These are phyloP conservation scores for Cyclaneusma minus DNA, from an alignment of 2,329 filamentous ascomycete species.

Conservation along the genomic window DNA sequence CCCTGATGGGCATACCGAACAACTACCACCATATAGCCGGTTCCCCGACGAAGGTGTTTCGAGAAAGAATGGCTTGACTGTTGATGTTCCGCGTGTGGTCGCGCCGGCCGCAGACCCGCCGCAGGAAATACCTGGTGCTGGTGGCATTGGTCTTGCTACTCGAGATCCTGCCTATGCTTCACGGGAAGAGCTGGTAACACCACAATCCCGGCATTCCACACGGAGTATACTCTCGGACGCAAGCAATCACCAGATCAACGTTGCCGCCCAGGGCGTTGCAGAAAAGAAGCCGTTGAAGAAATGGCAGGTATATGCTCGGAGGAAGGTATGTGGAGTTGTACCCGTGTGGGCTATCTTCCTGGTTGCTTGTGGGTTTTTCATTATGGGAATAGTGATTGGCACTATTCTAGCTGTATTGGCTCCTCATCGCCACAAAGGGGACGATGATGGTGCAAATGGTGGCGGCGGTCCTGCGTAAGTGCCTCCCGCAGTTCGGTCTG, in stretches of 20 bases:
- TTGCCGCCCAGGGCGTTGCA: slow-evolving; percentile 25
- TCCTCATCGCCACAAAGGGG: slow-evolving; percentile 15
- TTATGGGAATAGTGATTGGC: slow-evolving; percentile 40
- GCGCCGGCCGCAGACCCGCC: slow-evolving; percentile 19
- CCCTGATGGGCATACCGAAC: slow-evolving; percentile 76
- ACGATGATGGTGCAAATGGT: slow-evolving; percentile 2
- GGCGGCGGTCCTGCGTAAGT: slow-evolving; percentile 11
- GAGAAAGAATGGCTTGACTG: slow-evolving; percentile 31
- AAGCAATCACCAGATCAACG: slow-evolving; percentile 38
- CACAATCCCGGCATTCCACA: slow-evolving; percentile 33
- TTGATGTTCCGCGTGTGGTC: slow-evolving; percentile 8
- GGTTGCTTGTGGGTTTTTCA: slow-evolving; percentile 28
- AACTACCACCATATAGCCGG: slow-evolving; percentile 79
- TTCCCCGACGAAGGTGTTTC: slow-evolving; percentile 62
- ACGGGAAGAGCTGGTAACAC: slow-evolving; percentile 34
- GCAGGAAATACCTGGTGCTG: slow-evolving; percentile 41
- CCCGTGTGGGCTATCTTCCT: slow-evolving; percentile 46
- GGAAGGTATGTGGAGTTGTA: slow-evolving; percentile 40
- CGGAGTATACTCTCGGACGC: slow-evolving; percentile 33
- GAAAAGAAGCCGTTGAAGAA: slow-evolving; percentile 32
- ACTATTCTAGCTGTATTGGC: slow-evolving; percentile 36
- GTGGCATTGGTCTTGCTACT: slow-evolving; percentile 43
- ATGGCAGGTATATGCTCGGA: slow-evolving; percentile 37
- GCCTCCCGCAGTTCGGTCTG: background rate
- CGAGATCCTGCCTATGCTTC: slow-evolving; percentile 48